Evolutionary conservation across 495 filamentous ascomycete species (phyloP).

Genomic region (Monascus purpureus): DNA sequence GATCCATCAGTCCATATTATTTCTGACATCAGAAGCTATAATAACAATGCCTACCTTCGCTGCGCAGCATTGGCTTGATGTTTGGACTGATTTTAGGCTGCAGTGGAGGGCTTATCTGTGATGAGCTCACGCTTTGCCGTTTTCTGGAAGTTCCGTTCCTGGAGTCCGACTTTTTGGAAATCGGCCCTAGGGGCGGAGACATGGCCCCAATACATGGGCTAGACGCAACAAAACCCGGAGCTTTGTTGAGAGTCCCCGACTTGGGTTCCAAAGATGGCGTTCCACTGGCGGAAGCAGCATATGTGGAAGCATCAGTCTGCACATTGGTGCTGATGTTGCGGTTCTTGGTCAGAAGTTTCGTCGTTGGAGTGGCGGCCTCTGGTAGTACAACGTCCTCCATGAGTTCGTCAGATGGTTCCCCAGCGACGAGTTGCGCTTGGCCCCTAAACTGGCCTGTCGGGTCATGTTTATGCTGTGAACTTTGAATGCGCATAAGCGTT

Average conservation of each 20-base stretch:
- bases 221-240: conserved; percentile 16
- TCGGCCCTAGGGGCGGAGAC: conserved; percentile 30
- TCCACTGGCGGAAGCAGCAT: conserved; percentile 15
- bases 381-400: conserved; percentile 57
- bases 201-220: conserved; percentile 25
- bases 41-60: conserved; percentile 53
- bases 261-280: conserved; percentile 20
- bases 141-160: conserved; percentile 35
- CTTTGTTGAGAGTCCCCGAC: conserved; percentile 10
- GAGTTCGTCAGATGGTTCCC: conserved; percentile 36
- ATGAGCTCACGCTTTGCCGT: conserved; percentile 59
- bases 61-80: conserved; percentile 80
- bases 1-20: too few species aligned
- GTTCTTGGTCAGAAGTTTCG: conserved; percentile 20
- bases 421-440: conserved; percentile 11
- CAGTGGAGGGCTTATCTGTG: conserved; percentile 68
- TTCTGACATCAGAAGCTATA: too few species aligned
- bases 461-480: conserved; percentile 18
- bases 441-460: conserved; percentile 14
- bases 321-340: conserved; percentile 31
- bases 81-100: conserved; percentile 88
- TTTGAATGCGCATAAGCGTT: conserved; percentile 64
- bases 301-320: conserved; percentile 12
- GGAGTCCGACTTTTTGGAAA: conserved; percentile 25
- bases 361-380: conserved; percentile 36